Conservation (phyloP, 225 moss, liverwort and hornwort species). For the Climacium dendroides region DNA sequence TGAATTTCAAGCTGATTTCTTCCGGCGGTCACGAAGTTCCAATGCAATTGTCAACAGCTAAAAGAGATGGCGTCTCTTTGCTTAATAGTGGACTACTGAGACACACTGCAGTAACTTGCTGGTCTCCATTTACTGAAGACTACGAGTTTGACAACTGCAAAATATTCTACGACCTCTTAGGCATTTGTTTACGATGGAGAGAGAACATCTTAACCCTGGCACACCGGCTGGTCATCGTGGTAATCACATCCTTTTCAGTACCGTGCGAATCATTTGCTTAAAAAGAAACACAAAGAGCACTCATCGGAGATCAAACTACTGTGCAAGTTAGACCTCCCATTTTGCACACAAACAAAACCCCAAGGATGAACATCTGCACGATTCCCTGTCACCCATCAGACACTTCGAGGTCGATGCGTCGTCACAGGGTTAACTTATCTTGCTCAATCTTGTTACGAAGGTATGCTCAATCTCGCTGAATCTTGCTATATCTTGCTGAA, state of each 20-base stretch:
- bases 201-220: background rate
- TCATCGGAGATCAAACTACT: background rate
- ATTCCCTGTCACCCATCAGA: no score
- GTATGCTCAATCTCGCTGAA: background rate
- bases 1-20: background rate
- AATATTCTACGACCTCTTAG: background rate
- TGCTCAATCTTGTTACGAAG: background rate
- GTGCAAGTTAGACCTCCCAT: background rate
- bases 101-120: background rate
- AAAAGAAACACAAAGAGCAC: background rate
- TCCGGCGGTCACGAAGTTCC: no score
- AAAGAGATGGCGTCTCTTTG: background rate
- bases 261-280: background rate
- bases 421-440: background rate
- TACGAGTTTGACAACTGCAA: background rate
- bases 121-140: background rate
- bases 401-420: background rate
- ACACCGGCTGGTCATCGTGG: background rate
- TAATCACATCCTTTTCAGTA: background rate
- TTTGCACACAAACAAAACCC: background rate
- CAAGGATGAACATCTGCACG: background rate
- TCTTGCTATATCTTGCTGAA: background rate
- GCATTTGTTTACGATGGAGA: background rate
- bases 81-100: background rate
- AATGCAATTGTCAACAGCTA: background rate